Conservation (phyloP, 176 grass and related monocot species). For the Pontederia paniculata region DNA sequence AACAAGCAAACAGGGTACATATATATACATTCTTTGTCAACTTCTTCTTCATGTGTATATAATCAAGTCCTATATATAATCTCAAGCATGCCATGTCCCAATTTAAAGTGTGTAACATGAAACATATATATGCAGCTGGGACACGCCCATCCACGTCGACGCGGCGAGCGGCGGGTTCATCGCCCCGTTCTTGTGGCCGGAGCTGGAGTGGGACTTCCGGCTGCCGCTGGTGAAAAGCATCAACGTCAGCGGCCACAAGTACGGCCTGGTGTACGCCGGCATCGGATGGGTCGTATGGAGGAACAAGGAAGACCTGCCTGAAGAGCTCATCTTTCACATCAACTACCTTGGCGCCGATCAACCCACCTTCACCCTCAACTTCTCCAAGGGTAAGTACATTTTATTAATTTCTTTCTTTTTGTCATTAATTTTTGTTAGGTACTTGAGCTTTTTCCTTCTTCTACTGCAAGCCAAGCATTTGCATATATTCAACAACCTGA, state of each 20-base stretch:
- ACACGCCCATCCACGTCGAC: conserved; percentile 85
- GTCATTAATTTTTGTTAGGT: too few species aligned
- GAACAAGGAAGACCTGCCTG: conserved; percentile 70
- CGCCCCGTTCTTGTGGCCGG: conserved; percentile 78
- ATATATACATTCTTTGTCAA: too few species aligned
- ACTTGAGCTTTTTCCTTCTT: too few species aligned
- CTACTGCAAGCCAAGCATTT: too few species aligned
- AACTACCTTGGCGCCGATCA: conserved; percentile 95
- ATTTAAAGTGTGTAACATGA: neutral
- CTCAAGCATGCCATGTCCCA: too few species aligned
- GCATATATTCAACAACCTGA: too few species aligned
- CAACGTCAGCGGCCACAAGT: conserved; percentile 85
- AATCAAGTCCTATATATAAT: too few species aligned
- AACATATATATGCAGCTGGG: conserved; percentile 42
- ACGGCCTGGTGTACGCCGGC: conserved; percentile 77
- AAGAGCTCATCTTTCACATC: conserved; percentile 98
- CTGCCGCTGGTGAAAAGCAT: conserved; percentile 94
- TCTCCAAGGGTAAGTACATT: conserved; percentile 55
- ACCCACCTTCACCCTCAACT: conserved; percentile 92
- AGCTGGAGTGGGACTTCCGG: conserved; percentile 86
- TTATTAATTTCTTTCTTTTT: too few species aligned
- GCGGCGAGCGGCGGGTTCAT: conserved; percentile 93
- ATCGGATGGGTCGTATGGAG: conserved; percentile 87
- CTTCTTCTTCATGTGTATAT: too few species aligned
- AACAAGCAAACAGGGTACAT: conserved; percentile 69